Evolutionary conservation across 805 yeast species (phyloP), one percentile per base, ranked within the genome.

Genomic region (Saccharomycopsis fermentans): DNA sequence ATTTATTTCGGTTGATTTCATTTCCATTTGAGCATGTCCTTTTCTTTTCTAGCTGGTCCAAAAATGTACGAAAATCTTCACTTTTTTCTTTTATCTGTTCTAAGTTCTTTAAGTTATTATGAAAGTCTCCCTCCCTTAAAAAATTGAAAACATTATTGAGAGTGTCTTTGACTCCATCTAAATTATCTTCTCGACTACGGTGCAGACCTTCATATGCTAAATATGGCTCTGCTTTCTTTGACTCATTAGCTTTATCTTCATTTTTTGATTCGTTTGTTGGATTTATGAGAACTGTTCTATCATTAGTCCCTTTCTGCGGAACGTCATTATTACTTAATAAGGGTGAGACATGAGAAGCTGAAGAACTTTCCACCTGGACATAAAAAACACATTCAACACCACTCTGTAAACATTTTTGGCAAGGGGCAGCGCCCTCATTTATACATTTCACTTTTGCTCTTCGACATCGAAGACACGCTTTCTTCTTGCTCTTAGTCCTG

Each of bases 381-480:
- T 81, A 82, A 67, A 78, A 83, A 34, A 78, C 77, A 64, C 90
- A 84, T 52, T 76, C 77, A 32, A 79, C 73, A 17, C 80, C 80
- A 19, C 72, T 75, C 40, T 76, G 74, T 16, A 73, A 63, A 66
- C 90, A 84, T 58, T 87, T 67, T 61, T 77, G 79, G 67, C 90
- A 84, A 1, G 84, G 83, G 56, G 78, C 69, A 1, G 68, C 63
- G 1, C 71, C 73, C 5, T 71, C 64, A 64, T 81, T 81, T 40
- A 75, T 76, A 64, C 90, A 84, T 67, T 77, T 82, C 29, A 84
- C 83, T 68, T 84, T 84, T 24, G 84, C 74, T 65, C 74, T 74
- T 58, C 86, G 77, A 67, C 90, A 84, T 64, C 76, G 74, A 26
- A 80, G 74, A 67, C 90, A 84, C 3, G 90, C 89, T 65, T 80